phyloP scores from a whole-genome alignment of 1,139 yeast species.

The Blastobotrys indianensis region DNA sequence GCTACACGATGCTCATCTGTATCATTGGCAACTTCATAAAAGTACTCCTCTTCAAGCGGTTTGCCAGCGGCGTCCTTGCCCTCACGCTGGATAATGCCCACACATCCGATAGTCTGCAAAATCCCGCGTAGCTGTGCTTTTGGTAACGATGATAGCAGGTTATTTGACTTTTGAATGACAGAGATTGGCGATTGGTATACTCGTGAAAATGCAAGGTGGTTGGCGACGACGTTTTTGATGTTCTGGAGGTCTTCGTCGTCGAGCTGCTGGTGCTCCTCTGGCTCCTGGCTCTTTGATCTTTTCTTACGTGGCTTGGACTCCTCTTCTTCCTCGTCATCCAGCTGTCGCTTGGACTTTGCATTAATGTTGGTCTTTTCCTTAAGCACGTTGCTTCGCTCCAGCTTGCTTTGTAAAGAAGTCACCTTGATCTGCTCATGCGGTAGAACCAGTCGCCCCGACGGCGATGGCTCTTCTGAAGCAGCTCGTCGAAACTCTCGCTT shows the following conservation, averaged over 20 bases:
- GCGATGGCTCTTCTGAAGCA: no score
- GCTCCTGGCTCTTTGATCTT: not conserved
- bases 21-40: conserved; percentile 81
- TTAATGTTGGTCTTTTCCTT: conserved; percentile 6
- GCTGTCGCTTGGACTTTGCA: not conserved
- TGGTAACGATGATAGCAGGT: conserved; percentile 26
- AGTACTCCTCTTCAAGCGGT: conserved; percentile 87
- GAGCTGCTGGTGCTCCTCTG: conserved; percentile 11
- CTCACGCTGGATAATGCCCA: conserved; percentile 78
- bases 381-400: no score
- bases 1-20: conserved; percentile 59
- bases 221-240: conserved; percentile 46
- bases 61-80: conserved; percentile 98
- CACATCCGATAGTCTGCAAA: conserved; percentile 47
- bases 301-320: not conserved
- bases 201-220: conserved; percentile 86
- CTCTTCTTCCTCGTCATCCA: conserved; percentile 1
- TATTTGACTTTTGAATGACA: conserved; percentile 50
- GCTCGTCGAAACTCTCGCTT: no score
- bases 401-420: no score
- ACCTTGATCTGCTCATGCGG: no score
- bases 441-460: no score
- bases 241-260: conserved; percentile 51
- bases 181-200: conserved; percentile 80
- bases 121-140: conserved; percentile 34